phyloP scores from a whole-genome alignment of 2,329 filamentous ascomycete species.

The Rugonectria rugulosa region DNA sequence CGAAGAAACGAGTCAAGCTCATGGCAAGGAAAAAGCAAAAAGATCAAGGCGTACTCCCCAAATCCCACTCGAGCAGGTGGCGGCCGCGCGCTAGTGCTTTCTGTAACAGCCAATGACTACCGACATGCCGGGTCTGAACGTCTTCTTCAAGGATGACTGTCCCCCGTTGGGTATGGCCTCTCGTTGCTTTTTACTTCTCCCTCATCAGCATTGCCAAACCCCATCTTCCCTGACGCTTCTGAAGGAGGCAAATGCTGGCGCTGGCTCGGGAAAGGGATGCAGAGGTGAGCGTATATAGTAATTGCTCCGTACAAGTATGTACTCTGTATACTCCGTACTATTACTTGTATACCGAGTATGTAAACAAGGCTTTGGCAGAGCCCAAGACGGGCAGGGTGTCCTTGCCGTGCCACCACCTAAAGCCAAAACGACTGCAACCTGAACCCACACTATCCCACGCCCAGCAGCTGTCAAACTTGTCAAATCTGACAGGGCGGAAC shows the following conservation, averaged over 20 bases:
- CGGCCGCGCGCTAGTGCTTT: background rate
- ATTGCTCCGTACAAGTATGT: too few species aligned
- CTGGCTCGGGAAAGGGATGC: too few species aligned
- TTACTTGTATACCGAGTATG: too few species aligned
- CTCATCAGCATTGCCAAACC: slow-evolving; percentile 1
- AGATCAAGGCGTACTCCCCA: background rate
- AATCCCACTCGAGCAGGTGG: too few species aligned
- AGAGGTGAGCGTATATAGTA: too few species aligned
- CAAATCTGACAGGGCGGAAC: slow-evolving; percentile 25
- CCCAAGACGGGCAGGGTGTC: background rate
- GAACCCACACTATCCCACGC: slow-evolving; percentile 5
- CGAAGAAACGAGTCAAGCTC: background rate
- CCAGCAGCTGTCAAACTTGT: slow-evolving; percentile 25
- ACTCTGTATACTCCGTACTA: too few species aligned
- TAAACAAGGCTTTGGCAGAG: background rate
- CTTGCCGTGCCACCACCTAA: slow-evolving; percentile 1
- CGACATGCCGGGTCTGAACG: background rate
- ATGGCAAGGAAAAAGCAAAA: background rate
- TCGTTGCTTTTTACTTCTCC: background rate
- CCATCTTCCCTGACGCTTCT: slow-evolving; percentile 11
- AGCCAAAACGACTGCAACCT: slow-evolving; percentile 10
- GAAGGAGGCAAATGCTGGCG: background rate
- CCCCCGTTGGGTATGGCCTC: background rate
- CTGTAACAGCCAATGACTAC: background rate
- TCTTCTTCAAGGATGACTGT: background rate